Percentiles rank a stretch among this genome's conserved stretches.
These are phyloP conservation scores for Evernia prunastri DNA, from an alignment of 495 filamentous ascomycete genomes.

Conservation along the genomic window DNA sequence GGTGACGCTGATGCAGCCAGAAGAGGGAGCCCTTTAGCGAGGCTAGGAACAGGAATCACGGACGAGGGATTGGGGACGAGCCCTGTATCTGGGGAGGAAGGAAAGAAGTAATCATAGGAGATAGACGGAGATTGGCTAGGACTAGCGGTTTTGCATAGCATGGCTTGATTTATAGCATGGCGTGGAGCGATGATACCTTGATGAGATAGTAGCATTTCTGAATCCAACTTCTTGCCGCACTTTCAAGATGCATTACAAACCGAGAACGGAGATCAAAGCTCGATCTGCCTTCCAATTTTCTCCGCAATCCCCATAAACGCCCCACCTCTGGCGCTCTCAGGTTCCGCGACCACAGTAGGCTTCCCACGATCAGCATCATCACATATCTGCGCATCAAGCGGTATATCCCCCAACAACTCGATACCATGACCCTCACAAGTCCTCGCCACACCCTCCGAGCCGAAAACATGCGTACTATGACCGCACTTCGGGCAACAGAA, in stretches of 20 bases:
- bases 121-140: no score
- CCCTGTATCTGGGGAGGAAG: conserved; percentile 8
- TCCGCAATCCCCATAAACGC: conserved; percentile 68
- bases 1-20: conserved; percentile 9
- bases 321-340: conserved; percentile 58
- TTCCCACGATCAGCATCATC: conserved; percentile 83
- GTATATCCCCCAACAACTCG: conserved; percentile 79
- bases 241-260: no score
- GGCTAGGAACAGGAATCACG: conserved; percentile 18
- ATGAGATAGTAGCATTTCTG: neutral
- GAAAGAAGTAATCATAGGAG: neutral
- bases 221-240: no score
- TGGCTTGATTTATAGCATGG: neutral
- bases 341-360: conserved; percentile 86
- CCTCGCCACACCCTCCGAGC: conserved; percentile 42
- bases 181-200: conserved; percentile 2
- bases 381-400: conserved; percentile 79
- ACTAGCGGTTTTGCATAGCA: conserved; percentile 14
- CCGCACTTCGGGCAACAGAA: conserved; percentile 77
- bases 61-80: conserved; percentile 30
- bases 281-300: conserved; percentile 50
- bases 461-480: conserved; percentile 73
- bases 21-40: conserved; percentile 26
- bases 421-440: conserved; percentile 60
- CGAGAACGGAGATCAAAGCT: conserved; percentile 6